Evolutionary conservation across 2,329 filamentous ascomycete genomes (phyloP).

Genomic region (Amesomyces nigricolor): DNA sequence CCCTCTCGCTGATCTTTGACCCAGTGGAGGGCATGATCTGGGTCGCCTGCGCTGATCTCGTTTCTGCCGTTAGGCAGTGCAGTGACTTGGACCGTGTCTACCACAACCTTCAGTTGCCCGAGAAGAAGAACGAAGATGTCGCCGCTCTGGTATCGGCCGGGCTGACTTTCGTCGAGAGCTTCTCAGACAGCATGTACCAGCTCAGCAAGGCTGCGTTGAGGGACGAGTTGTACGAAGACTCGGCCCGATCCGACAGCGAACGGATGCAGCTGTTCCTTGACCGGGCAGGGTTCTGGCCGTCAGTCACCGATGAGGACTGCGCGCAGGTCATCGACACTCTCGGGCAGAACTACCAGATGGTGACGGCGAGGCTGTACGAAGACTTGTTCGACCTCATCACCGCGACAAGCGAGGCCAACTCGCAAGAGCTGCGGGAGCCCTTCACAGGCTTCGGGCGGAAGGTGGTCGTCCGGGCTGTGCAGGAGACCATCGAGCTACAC

Average conservation of each 20-base stretch:
- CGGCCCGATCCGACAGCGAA: conserved; percentile 63
- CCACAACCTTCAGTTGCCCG: conserved; percentile 57
- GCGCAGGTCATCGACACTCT: conserved; percentile 63
- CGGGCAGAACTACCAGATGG: conserved; percentile 58
- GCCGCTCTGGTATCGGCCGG: conserved; percentile 65
- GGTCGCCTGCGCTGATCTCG: conserved; percentile 76
- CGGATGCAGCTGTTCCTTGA: conserved; percentile 75
- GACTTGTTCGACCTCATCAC: conserved; percentile 46
- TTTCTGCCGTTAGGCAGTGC: conserved; percentile 74
- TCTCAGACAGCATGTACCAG: conserved; percentile 64
- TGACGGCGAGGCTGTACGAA: conserved; percentile 50
- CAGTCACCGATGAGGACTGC: conserved; percentile 77
- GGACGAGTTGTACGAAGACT: conserved; percentile 68
- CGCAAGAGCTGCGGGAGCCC: conserved; percentile 43
- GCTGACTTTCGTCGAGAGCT: conserved; percentile 61
- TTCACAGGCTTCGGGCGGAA: conserved; percentile 73
- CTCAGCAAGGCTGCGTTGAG: conserved; percentile 63
- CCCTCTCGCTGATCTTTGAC: conserved; percentile 73
- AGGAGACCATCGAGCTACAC: conserved; percentile 70
- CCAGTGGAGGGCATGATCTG: conserved; percentile 65
- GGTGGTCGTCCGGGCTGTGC: conserved; percentile 67
- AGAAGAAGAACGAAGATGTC: conserved; percentile 48
- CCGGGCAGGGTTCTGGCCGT: conserved; percentile 68
- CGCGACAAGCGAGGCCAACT: conserved; percentile 40
- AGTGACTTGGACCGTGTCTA: conserved; percentile 69